Percentiles rank a stretch among this genome's conserved stretches.
Conservation (phyloP, 2,329 filamentous ascomycete species). For the Alternaria ventricosa region DNA sequence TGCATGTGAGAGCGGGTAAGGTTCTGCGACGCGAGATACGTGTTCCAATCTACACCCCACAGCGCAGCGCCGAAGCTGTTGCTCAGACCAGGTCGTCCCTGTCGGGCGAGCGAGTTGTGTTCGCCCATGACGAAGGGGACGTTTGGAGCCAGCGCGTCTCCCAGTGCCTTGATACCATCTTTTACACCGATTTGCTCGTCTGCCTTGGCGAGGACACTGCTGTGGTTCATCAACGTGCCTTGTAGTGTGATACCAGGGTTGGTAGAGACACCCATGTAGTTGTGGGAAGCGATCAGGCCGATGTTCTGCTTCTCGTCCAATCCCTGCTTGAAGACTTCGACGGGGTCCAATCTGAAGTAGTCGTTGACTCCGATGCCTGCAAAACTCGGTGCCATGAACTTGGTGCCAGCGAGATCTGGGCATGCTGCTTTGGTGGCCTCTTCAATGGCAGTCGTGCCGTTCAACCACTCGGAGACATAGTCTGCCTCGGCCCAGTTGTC, state of each 20-base stretch:
- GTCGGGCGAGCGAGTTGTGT: constrained; percentile 67
- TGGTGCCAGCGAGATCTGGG: neutral
- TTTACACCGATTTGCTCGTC: constrained; percentile 47
- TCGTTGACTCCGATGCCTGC: neutral
- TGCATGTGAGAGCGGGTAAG: constrained; percentile 69
- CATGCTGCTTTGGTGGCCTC: neutral
- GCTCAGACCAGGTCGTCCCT: constrained; percentile 67
- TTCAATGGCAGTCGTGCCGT: constrained; percentile 3
- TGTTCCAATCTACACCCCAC: constrained; percentile 69
- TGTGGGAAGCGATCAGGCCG: constrained; percentile 63
- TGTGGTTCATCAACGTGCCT: constrained; percentile 70
- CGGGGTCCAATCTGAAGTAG: neutral
- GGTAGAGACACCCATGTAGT: constrained; percentile 67
- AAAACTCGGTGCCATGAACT: constrained; percentile 10
- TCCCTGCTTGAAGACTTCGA: neutral
- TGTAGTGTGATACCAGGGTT: constrained; percentile 66
- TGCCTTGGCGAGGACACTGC: constrained; percentile 50
- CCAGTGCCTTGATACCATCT: constrained; percentile 52
- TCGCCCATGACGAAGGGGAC: constrained; percentile 65
- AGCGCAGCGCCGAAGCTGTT: constrained; percentile 70
- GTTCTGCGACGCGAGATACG: constrained; percentile 62
- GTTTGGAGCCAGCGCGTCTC: constrained; percentile 49
- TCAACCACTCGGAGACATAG: constrained; percentile 39
- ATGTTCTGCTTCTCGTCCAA: constrained; percentile 49
- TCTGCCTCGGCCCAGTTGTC: constrained; percentile 59